Evolutionary conservation across 176 grass and related monocot species (phyloP).

Genomic region (Lolium perenne): DNA sequence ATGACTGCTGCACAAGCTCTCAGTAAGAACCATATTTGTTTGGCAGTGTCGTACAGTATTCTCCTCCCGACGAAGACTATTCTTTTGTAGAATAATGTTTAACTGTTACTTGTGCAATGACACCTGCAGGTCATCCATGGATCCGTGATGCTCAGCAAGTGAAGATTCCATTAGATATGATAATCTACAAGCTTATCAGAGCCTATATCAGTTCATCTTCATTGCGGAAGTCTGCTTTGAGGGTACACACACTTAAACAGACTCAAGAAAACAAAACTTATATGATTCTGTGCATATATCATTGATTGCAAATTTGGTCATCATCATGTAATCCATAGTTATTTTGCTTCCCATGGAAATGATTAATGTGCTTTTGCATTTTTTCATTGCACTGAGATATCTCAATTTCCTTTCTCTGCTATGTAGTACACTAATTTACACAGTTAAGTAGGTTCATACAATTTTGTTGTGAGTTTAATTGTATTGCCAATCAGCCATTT

Average conservation of each 20-base stretch:
- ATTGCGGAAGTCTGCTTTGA: conserved; percentile 92
- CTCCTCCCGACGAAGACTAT: neutral
- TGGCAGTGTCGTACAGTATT: neutral
- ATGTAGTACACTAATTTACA: neutral
- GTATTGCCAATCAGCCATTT: neutral
- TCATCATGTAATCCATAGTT: neutral
- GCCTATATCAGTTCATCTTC: conserved; percentile 98
- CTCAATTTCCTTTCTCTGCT: neutral
- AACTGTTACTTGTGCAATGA: conserved; percentile 29
- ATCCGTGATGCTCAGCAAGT: conserved; percentile 78
- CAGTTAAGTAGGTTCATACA: conserved; percentile 24
- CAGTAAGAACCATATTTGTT: conserved; percentile 56
- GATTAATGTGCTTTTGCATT: neutral
- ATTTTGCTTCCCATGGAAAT: neutral
- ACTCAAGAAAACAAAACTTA: neutral
- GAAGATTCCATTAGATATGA: conserved; percentile 94
- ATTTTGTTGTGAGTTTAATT: neutral
- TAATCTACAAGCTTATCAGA: conserved; percentile 92
- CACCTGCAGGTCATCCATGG: conserved; percentile 90
- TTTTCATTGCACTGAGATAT: neutral
- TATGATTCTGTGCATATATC: neutral
- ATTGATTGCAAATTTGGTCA: conserved; percentile 4
- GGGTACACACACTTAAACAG: conserved; percentile 60
- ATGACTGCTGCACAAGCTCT: conserved; percentile 99
- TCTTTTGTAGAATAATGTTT: conserved; percentile 18